Base-by-base conservation (phyloP, 2,329 filamentous ascomycete genomes). In the Cercospora canescens region DNA sequence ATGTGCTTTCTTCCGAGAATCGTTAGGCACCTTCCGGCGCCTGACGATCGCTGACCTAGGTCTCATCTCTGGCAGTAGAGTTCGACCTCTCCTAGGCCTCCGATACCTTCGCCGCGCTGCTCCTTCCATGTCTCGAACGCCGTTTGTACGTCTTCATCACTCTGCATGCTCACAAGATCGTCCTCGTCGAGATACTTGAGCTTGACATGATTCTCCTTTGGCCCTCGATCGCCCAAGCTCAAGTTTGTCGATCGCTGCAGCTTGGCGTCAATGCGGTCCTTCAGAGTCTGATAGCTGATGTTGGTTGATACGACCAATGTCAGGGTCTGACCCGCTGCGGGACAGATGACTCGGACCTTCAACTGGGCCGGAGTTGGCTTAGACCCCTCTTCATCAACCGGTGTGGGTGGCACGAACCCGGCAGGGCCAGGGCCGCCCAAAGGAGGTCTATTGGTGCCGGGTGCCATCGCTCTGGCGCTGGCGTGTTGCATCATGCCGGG, bases 281-380 rank as follows among this genome's bases (percentile, higher is more conserved):
- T 93, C 63, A 99, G 85, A 26, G 92, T 95, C 71, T 95, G 92
- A 79, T 96, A 98, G 45, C 92, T 91, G 74, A 98, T 98, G 77
- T 96, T 97, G 79, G 93, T 96, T 34, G 93, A 91, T 48, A 97
- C 96, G 11, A 99, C 94, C n/a, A 99, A 85, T 0, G 94, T 97
- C 66, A 97, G 91, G 72, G 96, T 96, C 76, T 94, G 95, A 55
- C 91, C 91, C 54, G 95, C 92, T 3, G 81, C 78, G 3, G 81
- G 80, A 76, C 92, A 96, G 75, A 94, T 94, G 64, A 99, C 93
- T 77, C 96, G 96, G 59, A 97, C 94, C 81, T 97, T 98, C 60
- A 99, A 86, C 76, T 98, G 95, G n/a, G 73, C 70, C n/a, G 70
- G 70, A 35, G 69, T 68, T 7, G 91, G 93, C 39, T 63, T 93